Evolutionary conservation across 768 basidiomycete genomes (phyloP).

Genomic region (Termitomyces sp.): DNA sequence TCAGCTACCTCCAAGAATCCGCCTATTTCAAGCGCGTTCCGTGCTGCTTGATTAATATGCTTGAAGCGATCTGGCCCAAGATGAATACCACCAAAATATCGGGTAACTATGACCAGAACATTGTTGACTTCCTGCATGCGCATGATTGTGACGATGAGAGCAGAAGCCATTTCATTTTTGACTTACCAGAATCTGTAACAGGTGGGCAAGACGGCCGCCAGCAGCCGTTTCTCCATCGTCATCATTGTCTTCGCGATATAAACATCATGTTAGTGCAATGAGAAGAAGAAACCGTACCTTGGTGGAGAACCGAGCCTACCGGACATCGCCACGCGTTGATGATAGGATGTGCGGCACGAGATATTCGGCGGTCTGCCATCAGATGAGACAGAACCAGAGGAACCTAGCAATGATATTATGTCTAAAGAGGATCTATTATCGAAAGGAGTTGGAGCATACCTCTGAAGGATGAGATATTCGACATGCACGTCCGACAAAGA

Average conservation of each 20-base stretch:
- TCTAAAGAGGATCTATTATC: constrained; percentile 13
- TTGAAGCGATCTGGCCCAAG: constrained; percentile 87
- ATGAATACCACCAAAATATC: constrained; percentile 91
- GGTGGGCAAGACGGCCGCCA: constrained; percentile 84
- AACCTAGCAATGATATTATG: constrained; percentile 42
- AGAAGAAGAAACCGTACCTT: constrained; percentile 46
- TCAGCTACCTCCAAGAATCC: constrained; percentile 72
- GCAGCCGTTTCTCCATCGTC: constrained; percentile 95
- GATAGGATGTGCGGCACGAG: constrained; percentile 73
- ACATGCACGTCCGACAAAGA: constrained; percentile 85
- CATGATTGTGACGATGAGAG: not conserved
- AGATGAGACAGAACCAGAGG: constrained; percentile 63
- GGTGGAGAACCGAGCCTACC: constrained; percentile 63
- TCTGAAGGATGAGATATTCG: constrained; percentile 73
- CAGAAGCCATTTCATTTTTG: not conserved
- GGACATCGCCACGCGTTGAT: constrained; percentile 85
- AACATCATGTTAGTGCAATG: not conserved
- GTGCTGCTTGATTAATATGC: constrained; percentile 94
- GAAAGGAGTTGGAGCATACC: constrained; percentile 34
- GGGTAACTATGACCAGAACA: constrained; percentile 88
- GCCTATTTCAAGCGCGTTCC: constrained; percentile 84
- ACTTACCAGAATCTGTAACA: constrained; percentile 82
- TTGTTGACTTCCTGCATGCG: constrained; percentile 65
- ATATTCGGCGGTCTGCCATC: constrained; percentile 67
- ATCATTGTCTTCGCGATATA: constrained; percentile 67